phyloP scores from a whole-genome alignment of 192 early-diverging fungal species.

The Coemansia sp. region DNA sequence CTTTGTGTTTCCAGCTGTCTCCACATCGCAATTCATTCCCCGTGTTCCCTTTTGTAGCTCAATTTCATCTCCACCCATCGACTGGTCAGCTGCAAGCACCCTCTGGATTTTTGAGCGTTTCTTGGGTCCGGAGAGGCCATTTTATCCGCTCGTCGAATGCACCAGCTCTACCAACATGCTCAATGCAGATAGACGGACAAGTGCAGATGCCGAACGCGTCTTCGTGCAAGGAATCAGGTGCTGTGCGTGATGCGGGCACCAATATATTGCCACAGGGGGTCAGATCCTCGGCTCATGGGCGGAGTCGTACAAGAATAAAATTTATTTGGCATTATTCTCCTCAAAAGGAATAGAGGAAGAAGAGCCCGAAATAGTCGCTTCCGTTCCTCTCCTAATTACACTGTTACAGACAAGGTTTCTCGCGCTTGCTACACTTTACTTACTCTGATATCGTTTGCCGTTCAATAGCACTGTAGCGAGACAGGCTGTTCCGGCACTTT shows the following conservation, averaged over 20 bases:
- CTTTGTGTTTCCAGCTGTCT: no score
- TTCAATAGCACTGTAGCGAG: no score
- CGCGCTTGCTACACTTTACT: no score
- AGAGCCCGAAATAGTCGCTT: no score
- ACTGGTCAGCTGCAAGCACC: neutral
- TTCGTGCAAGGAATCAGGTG: neutral
- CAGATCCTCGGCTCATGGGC: no score
- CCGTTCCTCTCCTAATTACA: no score
- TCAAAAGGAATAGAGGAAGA: no score
- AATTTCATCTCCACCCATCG: neutral
- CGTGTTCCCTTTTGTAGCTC: neutral
- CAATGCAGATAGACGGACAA: neutral
- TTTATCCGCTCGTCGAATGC: neutral
- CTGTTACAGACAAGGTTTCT: no score
- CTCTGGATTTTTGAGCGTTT: neutral
- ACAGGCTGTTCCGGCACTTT: no score
- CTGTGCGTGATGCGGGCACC: neutral
- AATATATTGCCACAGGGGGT: neutral
- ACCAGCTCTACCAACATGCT: neutral
- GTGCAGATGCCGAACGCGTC: neutral
- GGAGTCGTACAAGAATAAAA: no score
- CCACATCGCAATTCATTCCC: conserved; percentile 56
- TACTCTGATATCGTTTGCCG: no score
- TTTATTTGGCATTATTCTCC: no score
- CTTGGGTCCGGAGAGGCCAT: neutral